Conservation (phyloP, 2,329 filamentous ascomycete species). For the Fusarium begoniae region DNA sequence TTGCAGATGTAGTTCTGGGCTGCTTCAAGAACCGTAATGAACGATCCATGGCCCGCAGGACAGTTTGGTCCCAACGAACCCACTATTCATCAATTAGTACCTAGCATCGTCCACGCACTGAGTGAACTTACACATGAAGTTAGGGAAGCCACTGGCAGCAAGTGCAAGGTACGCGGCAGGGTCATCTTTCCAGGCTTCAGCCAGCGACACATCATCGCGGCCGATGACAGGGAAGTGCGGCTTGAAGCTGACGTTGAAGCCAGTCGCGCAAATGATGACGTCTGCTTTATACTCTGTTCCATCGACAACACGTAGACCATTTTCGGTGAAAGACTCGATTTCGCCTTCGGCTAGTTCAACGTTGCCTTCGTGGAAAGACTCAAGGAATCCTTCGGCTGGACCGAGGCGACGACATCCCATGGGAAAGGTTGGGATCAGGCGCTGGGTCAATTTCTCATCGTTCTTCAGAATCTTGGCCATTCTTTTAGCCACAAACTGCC, state of each 20-base stretch:
- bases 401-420: constrained; percentile 55
- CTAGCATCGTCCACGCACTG: accelerated
- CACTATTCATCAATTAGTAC: not conserved
- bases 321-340: constrained; percentile 13
- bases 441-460: not conserved
- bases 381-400: constrained; percentile 55
- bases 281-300: constrained; percentile 20
- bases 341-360: constrained; percentile 24
- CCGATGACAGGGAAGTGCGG: constrained; percentile 40
- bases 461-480: constrained; percentile 9
- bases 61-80: constrained; percentile 4
- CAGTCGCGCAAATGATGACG: constrained; percentile 12
- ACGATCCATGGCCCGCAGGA: constrained; percentile 10
- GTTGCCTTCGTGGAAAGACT: constrained; percentile 38
- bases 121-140: constrained; percentile 18
- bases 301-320: constrained; percentile 9
- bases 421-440: constrained; percentile 52
- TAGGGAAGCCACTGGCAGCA: constrained; percentile 41
- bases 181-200: constrained; percentile 38
- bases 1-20: constrained; percentile 15
- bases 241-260: constrained; percentile 40
- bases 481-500: not conserved
- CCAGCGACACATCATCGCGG: constrained; percentile 19
- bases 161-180: constrained; percentile 42
- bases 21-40: constrained; percentile 5